phyloP scores from a whole-genome alignment of 352 stramenopile species.

The Phytopythium vexans region DNA sequence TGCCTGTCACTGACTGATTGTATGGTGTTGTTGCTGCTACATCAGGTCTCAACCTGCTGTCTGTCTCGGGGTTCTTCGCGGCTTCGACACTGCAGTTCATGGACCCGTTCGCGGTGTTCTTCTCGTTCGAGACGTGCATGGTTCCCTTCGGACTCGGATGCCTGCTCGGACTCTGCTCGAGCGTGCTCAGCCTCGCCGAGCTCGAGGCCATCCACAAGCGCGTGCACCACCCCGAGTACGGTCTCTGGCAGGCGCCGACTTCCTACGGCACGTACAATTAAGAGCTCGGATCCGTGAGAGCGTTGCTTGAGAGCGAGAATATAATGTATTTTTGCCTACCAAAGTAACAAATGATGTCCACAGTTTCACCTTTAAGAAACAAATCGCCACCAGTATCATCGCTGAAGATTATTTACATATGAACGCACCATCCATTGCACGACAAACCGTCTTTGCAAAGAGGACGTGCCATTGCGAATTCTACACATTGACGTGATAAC shows the following conservation, averaged over 20 bases:
- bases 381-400: no score
- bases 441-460: no score
- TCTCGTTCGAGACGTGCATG: slow-evolving; percentile 70
- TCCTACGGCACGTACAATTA: slow-evolving; percentile 31
- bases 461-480: no score
- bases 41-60: slow-evolving; percentile 57
- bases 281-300: no score
- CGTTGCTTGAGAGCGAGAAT: no score
- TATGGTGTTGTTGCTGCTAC: slow-evolving; percentile 6
- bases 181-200: slow-evolving; percentile 69
- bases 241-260: slow-evolving; percentile 44
- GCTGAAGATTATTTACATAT: no score
- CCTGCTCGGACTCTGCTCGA: slow-evolving; percentile 56
- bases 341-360: no score
- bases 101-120: slow-evolving; percentile 75
- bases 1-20: slow-evolving; percentile 9
- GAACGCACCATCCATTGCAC: no score
- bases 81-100: slow-evolving; percentile 83
- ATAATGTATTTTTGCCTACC: no score
- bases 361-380: no score
- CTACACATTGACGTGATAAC: no score
- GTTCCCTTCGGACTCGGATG: slow-evolving; percentile 69
- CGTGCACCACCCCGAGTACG: slow-evolving; percentile 81
- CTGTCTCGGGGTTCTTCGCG: slow-evolving; percentile 68
- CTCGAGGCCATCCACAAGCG: slow-evolving; percentile 77